A percentile compares a stretch with the other conserved stretches of the same genome.
Conservation (phyloP, 176 grass and related monocot species). For the Triticum monococcum region DNA sequence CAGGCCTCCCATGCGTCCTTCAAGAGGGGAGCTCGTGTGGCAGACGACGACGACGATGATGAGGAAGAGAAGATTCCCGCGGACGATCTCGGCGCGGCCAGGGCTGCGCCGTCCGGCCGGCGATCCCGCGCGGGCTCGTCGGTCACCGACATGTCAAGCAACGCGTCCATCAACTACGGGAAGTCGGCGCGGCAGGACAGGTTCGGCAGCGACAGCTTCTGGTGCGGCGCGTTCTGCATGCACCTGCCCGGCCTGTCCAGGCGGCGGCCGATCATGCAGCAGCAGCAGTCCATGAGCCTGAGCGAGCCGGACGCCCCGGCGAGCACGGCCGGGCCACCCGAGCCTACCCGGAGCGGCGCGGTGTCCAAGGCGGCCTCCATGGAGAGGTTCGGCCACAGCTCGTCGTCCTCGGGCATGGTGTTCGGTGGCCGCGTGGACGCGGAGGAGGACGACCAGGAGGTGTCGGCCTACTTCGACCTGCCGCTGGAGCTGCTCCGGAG, state of each 20-base stretch:
- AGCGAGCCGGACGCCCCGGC: conserved; percentile 16
- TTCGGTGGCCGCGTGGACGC: conserved; percentile 23
- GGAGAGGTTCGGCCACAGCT: conserved; percentile 62
- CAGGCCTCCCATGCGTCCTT: conserved; percentile 10
- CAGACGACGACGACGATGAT: conserved; percentile 8
- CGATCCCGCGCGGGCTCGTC: conserved; percentile 26
- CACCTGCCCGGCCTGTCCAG: conserved; percentile 53
- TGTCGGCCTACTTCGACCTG: conserved; percentile 58
- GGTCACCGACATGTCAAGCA: conserved; percentile 34
- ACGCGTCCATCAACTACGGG: conserved; percentile 36
- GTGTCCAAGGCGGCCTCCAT: conserved; percentile 54
- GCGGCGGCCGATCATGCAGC: conserved; percentile 39
- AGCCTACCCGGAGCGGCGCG: background rate
- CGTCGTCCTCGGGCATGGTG: conserved; percentile 27
- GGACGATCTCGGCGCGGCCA: background rate
- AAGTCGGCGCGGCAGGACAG: conserved; percentile 28
- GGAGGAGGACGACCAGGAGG: conserved; percentile 14
- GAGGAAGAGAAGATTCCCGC: background rate
- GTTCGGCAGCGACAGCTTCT: conserved; percentile 51
- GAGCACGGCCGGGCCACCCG: background rate
- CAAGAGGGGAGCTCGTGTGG: conserved; percentile 25
- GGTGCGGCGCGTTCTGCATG: conserved; percentile 63
- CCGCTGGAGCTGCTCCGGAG: conserved; percentile 43
- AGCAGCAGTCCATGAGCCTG: conserved; percentile 45
- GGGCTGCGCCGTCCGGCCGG: background rate